A percentile compares a stretch with the other conserved stretches of the same genome.
Evolutionary conservation across 2,329 filamentous ascomycete species (phyloP).

Genomic region (Decorospora gaudefroyi): DNA sequence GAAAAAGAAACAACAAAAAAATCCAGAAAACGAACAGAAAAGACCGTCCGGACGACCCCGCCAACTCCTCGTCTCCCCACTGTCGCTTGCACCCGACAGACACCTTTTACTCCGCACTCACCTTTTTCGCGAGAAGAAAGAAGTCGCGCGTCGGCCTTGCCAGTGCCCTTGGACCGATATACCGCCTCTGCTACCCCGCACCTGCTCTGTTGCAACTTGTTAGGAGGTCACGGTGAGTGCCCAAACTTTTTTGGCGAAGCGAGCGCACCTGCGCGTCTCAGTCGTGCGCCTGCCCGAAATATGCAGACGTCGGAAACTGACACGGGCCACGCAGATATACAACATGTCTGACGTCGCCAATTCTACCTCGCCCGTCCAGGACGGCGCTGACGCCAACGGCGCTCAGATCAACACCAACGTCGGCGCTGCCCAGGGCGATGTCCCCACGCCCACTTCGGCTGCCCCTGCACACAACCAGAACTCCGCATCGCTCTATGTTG

Average conservation of each 20-base stretch:
- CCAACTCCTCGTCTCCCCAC: slow-evolving; percentile 33
- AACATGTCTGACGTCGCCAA: slow-evolving; percentile 53
- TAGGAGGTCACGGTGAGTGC: slow-evolving; percentile 35
- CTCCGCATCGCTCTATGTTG: slow-evolving; percentile 97
- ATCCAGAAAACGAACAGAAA: slow-evolving; percentile 47
- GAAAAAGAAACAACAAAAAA: slow-evolving; percentile 50
- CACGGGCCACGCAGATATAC: slow-evolving; percentile 27
- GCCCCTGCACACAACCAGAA: slow-evolving; percentile 76
- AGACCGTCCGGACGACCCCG: slow-evolving; percentile 32
- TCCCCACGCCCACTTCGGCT: slow-evolving; percentile 71
- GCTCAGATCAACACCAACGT: slow-evolving; percentile 74
- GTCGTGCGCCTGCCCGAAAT: slow-evolving; percentile 39
- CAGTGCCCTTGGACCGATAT: slow-evolving; percentile 24
- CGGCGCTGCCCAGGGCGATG: slow-evolving; percentile 65
- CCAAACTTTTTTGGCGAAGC: slow-evolving; percentile 39
- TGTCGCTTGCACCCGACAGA: slow-evolving; percentile 40
- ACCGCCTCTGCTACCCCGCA: slow-evolving; percentile 24
- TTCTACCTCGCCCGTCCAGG: slow-evolving; percentile 61
- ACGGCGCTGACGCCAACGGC: slow-evolving; percentile 71
- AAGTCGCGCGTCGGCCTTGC: slow-evolving; percentile 28
- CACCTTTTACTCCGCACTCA: slow-evolving; percentile 25
- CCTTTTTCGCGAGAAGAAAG: slow-evolving; percentile 25
- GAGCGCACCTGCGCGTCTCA: slow-evolving; percentile 37
- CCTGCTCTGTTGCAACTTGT: slow-evolving; percentile 29
- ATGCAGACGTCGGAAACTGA: slow-evolving; percentile 28